Base-by-base conservation (phyloP, 306 rosid genomes). In the Vicia faba region DNA sequence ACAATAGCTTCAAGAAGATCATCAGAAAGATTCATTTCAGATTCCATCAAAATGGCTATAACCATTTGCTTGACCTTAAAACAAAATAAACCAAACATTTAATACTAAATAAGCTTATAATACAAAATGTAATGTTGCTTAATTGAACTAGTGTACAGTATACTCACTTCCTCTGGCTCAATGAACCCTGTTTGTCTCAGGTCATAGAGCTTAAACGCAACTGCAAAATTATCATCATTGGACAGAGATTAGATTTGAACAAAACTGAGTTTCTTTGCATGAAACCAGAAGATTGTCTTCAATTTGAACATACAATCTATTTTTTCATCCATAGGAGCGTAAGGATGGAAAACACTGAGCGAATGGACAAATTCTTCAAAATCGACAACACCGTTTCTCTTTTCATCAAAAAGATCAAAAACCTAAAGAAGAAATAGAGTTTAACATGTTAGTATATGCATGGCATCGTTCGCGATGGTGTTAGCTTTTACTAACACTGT, bases 41-140 rank as follows among this genome's bases (percentile, higher is more conserved):
- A 89, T 75, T 92, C 97, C 86, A 73, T 75, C 83, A 82, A 70
- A 62, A 89, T 76, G 20, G 95, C 97, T 60, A 69, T 31, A 19
- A 92, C 87, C 97, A 92, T 92, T 82, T 85, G 89, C 85, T 84
- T 92, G 35, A 92, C 87, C 96, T 92, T 62, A 74, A 74, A 76
- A 82, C 48, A 78, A 80, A 54, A 54, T 54, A 61, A 56, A 66
- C 31, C 78, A 43, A 65, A 39, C 58, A 67, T 18, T 73, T 19
- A 75, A 75, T 26, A 25, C 38, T 60, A 3, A 35, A 62, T 60
- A 5, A 35, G 36, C 25, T 50, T 23, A n/a, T 53, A 60, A 3
- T 18, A 54, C 38, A 33, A 41, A 63, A 54, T 68, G 36, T n/a
- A 3, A 23, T 7, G 41, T 19, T 39, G 16, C 59, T 41, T 23